Base-by-base conservation (phyloP, 768 basidiomycete genomes). In the Rhodotorula kratochvilovae region DNA sequence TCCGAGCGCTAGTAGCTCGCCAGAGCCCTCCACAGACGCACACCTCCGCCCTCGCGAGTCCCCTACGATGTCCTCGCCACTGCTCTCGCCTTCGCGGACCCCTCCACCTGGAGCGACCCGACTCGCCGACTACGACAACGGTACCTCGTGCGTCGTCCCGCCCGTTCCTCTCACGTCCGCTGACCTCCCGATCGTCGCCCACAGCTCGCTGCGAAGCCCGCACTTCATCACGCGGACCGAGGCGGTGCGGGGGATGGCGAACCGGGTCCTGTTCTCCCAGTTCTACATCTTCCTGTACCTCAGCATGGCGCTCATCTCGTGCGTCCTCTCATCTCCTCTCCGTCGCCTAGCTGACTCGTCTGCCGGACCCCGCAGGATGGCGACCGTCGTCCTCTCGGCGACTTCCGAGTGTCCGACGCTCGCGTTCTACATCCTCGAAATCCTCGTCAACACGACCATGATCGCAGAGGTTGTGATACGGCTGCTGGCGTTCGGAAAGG, bases 391-490 rank as follows among this genome's bases (percentile, higher is more conserved):
- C 43, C 84, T 96, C 59, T 91, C 90, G 79, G 80, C 94, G 66
- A 85, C 86, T 55, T 88, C 90, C 75, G 91, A 88, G 36, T 96
- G 93, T 77, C 92, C 92, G 12, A 90, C 89, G 10, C 76, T 89
- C n/a, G 82, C 90, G 8, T 96, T 96, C 81, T 96, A 91, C 81
- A 81, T 94, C 39, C 84, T 96, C 76, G 92, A 96, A 81, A 80
- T 95, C 56, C 87, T 95, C 79, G 86, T 95, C 80, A 94, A 95
- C 78, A 54, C 73, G 0, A 84, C 90, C 17, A 95, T 97, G 94
- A 97, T 98, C 70, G 80, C 89, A 35, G 96, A 99, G 83, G 96
- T 99, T 27, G 85, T 84, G 2, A 90, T 95, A 69, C 87, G 96
- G 51, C 89, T 97, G 79, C 83, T 97, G 68, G 96, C 96, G 3